phyloP scores from a whole-genome alignment of 371 early-diverging fungal species.

The Nosema muscidifuracis region DNA sequence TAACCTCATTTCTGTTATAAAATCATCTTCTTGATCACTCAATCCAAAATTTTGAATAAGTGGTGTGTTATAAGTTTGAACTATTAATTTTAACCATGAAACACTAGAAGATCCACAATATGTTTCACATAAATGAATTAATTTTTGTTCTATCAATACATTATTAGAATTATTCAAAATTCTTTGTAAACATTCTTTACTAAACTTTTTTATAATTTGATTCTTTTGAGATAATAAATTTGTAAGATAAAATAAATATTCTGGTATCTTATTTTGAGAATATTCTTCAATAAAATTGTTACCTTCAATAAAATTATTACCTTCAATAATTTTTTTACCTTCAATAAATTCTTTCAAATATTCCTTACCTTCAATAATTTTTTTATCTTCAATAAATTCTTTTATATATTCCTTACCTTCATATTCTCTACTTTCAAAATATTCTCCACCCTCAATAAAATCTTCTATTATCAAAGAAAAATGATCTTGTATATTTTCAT shows the following conservation, averaged over 20 bases:
- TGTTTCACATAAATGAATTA: not conserved
- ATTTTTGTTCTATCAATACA: not conserved
- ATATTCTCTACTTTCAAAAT: no score
- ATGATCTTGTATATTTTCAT: not conserved
- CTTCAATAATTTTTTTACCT: no score
- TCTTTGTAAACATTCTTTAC: not conserved
- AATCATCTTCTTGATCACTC: not conserved
- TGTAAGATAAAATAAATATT: not conserved
- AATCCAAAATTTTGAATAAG: not conserved
- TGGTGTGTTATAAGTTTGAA: not conserved
- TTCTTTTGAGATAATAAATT: not conserved
- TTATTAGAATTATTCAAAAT: not conserved
- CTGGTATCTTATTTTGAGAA: not conserved
- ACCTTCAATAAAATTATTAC: no score
- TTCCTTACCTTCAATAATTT: no score
- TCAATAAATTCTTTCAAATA: no score
- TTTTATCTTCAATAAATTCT: no score
- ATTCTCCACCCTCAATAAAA: not conserved
- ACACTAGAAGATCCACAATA: not conserved
- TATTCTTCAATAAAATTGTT: no score
- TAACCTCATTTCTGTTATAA: conserved; percentile 3
- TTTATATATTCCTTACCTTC: no score
- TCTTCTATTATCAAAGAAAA: not conserved
- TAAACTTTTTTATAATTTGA: not conserved
- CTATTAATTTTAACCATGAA: not conserved